Percentiles rank a stretch among this genome's conserved stretches.
These are phyloP conservation scores for Viridothelium virens DNA, from an alignment of 495 filamentous ascomycete genomes.

Conservation along the genomic window DNA sequence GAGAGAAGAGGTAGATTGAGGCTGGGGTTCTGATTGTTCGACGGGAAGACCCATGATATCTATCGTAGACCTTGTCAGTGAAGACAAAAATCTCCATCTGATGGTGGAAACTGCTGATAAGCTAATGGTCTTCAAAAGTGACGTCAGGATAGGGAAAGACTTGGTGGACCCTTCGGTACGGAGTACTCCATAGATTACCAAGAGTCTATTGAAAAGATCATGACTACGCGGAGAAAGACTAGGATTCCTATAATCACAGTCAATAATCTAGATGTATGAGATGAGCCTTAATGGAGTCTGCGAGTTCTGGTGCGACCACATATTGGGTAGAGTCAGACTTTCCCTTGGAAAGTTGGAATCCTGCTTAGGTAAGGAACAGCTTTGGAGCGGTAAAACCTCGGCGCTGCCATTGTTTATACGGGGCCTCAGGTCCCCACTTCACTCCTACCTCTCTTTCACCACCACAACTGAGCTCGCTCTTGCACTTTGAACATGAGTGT, in stretches of 20 bases:
- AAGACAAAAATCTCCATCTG: background rate
- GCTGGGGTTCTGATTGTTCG: conserved; percentile 2
- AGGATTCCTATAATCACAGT: no score
- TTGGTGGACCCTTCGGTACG: no score
- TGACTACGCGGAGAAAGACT: no score
- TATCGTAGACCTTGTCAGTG: background rate
- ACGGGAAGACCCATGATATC: background rate
- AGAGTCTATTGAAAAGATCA: no score
- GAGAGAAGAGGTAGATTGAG: conserved; percentile 23
- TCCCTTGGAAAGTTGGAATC: background rate
- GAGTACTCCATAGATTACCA: no score
- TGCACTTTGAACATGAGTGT: conserved; percentile 32
- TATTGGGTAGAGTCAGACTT: background rate
- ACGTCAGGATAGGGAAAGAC: background rate
- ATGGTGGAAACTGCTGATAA: background rate
- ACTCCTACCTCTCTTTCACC: background rate
- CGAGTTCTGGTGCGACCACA: no score
- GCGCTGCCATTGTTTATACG: background rate
- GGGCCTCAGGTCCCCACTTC: background rate
- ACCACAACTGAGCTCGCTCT: conserved; percentile 50
- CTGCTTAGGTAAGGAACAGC: background rate
- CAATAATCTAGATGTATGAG: no score
- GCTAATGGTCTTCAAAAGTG: background rate
- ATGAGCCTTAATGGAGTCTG: no score
- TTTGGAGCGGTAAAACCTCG: background rate